Evolutionary conservation across 2,329 filamentous ascomycete genomes (phyloP).

Genomic region (Catunica adiposa): DNA sequence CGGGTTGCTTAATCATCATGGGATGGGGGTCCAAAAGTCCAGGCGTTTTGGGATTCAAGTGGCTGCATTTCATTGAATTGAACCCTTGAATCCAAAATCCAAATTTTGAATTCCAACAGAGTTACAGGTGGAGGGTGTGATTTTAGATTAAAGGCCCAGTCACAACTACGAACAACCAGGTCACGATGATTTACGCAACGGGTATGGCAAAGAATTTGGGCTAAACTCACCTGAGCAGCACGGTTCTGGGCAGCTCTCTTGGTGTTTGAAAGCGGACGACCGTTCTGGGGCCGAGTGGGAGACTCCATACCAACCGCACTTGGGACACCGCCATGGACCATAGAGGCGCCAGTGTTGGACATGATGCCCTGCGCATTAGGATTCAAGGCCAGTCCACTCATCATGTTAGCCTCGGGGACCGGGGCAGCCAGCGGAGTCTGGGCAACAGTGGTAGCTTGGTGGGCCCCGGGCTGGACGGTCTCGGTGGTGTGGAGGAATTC

Average conservation of each 20-base stretch:
- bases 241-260: slow-evolving; percentile 95
- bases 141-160: background rate
- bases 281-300: slow-evolving; percentile 47
- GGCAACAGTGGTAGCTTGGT: background rate
- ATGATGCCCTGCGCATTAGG: background rate
- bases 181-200: background rate
- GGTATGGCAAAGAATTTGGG: background rate
- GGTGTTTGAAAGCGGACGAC: slow-evolving; percentile 78
- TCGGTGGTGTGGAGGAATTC: slow-evolving; percentile 4
- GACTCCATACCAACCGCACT: slow-evolving; percentile 33
- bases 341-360: background rate
- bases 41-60: background rate
- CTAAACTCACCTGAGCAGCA: slow-evolving; percentile 71
- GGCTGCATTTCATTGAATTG: too few relatives aligned
- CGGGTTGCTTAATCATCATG: slow-evolving; percentile 7
- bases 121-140: background rate
- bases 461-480: background rate
- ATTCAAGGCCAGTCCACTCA: slow-evolving; percentile 17
- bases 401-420: slow-evolving; percentile 21
- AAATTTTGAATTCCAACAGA: too few relatives aligned
- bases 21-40: background rate
- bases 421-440: slow-evolving; percentile 3
- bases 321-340: background rate
- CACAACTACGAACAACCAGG: background rate
- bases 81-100: too few relatives aligned